Percentiles rank a stretch among this genome's conserved stretches.
Conservation (phyloP, 1,139 yeast species). For the Hanseniaspora gamundiae region DNA sequence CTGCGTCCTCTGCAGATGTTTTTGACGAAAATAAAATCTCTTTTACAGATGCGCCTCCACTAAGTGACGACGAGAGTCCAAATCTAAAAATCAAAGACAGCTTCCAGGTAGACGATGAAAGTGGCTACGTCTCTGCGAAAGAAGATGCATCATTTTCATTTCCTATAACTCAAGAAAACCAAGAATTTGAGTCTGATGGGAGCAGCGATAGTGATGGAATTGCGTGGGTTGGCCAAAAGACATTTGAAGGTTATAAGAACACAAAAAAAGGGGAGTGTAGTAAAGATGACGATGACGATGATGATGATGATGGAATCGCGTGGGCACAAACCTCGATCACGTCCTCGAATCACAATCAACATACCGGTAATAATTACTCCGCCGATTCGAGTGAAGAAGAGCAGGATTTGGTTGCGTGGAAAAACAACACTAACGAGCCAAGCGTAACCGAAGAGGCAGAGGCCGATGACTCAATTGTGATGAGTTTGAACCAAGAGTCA, state of each 20-base stretch:
- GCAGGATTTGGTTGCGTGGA: conserved; percentile 6
- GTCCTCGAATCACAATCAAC: no score
- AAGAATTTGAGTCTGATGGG: neutral
- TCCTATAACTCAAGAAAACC: neutral
- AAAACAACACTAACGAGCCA: neutral
- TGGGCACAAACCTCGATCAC: conserved; percentile 10
- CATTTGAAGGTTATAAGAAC: neutral
- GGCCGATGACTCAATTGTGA: neutral
- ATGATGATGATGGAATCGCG: conserved; percentile 15
- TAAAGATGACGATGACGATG: conserved; percentile 7
- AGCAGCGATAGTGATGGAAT: neutral
- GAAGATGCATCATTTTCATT: neutral
- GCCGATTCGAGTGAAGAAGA: conserved; percentile 8
- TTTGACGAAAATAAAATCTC: conserved; percentile 57
- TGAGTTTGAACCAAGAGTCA: conserved; percentile 1
- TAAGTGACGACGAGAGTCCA: conserved; percentile 30
- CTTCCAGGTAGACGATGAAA: conserved; percentile 31
- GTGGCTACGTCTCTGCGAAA: neutral
- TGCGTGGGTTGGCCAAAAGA: conserved; percentile 6
- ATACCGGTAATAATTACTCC: neutral
- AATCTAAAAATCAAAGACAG: conserved; percentile 27
- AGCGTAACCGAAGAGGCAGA: neutral
- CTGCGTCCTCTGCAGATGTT: conserved; percentile 33
- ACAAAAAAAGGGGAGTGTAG: neutral
- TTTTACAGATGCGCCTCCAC: conserved; percentile 60